A percentile compares a stretch with the other conserved stretches of the same genome.
Evolutionary conservation across 208 protist species (phyloP).

Genomic region (Naegleria fowleri): DNA sequence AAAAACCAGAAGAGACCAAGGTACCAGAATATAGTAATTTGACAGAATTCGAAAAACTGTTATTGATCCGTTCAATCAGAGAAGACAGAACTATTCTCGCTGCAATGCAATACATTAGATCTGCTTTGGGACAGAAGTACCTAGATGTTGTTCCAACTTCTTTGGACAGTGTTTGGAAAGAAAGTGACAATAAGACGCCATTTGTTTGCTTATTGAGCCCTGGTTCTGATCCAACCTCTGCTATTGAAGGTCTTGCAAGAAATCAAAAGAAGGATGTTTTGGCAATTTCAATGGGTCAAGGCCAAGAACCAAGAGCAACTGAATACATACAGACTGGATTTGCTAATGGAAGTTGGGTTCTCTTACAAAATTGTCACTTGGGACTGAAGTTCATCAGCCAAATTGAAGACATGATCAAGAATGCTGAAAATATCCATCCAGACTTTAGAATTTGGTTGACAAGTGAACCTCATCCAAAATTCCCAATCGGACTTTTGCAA

Average conservation of each 20-base stretch:
- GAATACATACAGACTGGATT: conserved; percentile 59
- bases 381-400: conserved; percentile 86
- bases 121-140: conserved; percentile 81
- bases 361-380: conserved; percentile 95
- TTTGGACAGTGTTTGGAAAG: conserved; percentile 73
- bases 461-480: conserved; percentile 80
- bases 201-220: conserved; percentile 91
- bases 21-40: conserved; percentile 84
- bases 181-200: conserved; percentile 75
- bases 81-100: conserved; percentile 91
- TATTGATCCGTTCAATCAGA: conserved; percentile 85
- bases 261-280: conserved; percentile 87
- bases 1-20: conserved; percentile 74
- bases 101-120: conserved; percentile 79
- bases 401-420: conserved; percentile 55
- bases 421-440: conserved; percentile 36
- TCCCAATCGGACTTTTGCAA: conserved; percentile 90
- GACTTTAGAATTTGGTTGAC: conserved; percentile 89
- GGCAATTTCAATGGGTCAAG: conserved; percentile 94
- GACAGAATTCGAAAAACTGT: conserved; percentile 80
- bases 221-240: conserved; percentile 89
- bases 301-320: conserved; percentile 89
- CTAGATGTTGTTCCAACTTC: conserved; percentile 77
- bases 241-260: conserved; percentile 86
- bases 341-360: conserved; percentile 79